These are phyloP conservation scores for Serendipita sp. DNA, from an alignment of 768 basidiomycete genomes.

Conservation along the genomic window DNA sequence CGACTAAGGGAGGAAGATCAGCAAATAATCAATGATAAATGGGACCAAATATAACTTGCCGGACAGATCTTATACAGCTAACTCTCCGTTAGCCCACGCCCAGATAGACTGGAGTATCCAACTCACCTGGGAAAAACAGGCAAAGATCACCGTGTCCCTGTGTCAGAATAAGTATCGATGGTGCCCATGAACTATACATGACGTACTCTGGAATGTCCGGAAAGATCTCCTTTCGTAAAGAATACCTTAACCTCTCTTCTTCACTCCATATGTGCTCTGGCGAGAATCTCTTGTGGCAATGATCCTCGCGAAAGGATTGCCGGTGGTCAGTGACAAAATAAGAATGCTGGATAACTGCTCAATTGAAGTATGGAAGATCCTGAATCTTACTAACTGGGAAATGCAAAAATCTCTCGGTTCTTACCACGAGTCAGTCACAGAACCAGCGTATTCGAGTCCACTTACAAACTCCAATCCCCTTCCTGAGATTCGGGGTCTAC, in stretches of 20 bases:
- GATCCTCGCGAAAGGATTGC: conserved; percentile 26
- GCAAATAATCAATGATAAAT: conserved; percentile 11
- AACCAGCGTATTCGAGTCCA: conserved; percentile 7
- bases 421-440: conserved; percentile 11
- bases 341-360: conserved; percentile 22
- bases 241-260: conserved; percentile 25
- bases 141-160: conserved; percentile 31
- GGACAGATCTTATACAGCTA: conserved; percentile 35
- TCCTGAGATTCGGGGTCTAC: conserved; percentile 26
- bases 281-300: conserved; percentile 12
- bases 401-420: conserved; percentile 30
- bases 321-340: conserved; percentile 37
- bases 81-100: conserved; percentile 10
- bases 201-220: conserved; percentile 29
- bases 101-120: background rate
- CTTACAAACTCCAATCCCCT: conserved; percentile 31
- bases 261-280: conserved; percentile 22
- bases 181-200: background rate
- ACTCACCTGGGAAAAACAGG: conserved; percentile 37
- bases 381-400: conserved; percentile 25
- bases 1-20: conserved; percentile 13
- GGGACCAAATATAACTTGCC: conserved; percentile 15
- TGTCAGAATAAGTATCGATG: background rate
- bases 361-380: background rate
- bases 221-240: conserved; percentile 26